Percentiles rank a stretch among this genome's conserved stretches.
Conservation (phyloP, 352 stramenopile genomes). For the Peronospora destructor region DNA sequence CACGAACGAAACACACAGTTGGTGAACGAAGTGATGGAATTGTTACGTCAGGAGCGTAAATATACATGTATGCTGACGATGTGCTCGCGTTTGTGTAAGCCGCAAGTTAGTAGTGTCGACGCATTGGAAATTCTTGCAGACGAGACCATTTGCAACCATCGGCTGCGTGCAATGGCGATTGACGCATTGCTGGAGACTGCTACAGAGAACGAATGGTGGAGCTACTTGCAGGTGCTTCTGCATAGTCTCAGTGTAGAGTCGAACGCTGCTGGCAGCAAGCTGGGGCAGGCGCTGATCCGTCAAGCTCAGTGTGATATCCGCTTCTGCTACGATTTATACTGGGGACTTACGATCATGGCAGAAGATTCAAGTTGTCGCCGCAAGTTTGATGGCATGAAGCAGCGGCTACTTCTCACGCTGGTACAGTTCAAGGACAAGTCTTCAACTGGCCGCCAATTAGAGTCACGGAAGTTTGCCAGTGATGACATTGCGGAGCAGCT, state of each 20-base stretch:
- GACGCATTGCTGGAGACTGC: conserved; percentile 57
- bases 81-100: conserved; percentile 75
- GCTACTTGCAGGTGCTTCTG: conserved; percentile 64
- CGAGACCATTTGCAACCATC: conserved; percentile 52
- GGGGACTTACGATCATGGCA: conserved; percentile 74
- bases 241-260: conserved; percentile 69
- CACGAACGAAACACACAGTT: conserved; percentile 31
- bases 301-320: conserved; percentile 72
- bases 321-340: conserved; percentile 84
- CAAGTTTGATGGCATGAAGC: conserved; percentile 79
- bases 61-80: conserved; percentile 86
- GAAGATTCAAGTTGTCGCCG: conserved; percentile 67
- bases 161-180: conserved; percentile 52
- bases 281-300: conserved; percentile 59
- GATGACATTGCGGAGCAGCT: conserved; percentile 72
- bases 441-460: conserved; percentile 29
- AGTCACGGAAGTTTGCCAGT: conserved; percentile 24
- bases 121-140: conserved; percentile 71
- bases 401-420: conserved; percentile 66
- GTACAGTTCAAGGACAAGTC: conserved; percentile 59
- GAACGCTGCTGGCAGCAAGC: conserved; percentile 52
- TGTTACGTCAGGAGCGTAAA: conserved; percentile 57
- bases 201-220: conserved; percentile 74
- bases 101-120: conserved; percentile 67
- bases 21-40: conserved; percentile 49